These are phyloP conservation scores for Truncatella angustata DNA, from an alignment of 2,329 filamentous ascomycete genomes.

Conservation along the genomic window DNA sequence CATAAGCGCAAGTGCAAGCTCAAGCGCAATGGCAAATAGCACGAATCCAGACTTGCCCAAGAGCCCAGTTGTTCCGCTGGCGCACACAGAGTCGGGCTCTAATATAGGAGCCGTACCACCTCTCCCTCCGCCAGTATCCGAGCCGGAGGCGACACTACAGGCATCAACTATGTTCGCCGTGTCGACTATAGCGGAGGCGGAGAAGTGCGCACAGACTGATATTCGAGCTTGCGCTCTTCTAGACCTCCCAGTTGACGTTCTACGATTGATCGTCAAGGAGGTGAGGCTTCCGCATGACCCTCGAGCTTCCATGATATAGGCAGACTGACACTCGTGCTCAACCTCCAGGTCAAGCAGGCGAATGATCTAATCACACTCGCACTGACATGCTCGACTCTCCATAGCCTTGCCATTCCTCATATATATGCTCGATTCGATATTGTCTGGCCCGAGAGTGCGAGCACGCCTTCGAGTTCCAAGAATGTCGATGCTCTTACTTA, in stretches of 20 bases:
- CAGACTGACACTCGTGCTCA: background rate
- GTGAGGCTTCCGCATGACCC: conserved; percentile 38
- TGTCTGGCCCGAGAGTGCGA: conserved; percentile 75
- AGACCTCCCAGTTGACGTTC: conserved; percentile 74
- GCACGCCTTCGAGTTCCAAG: conserved; percentile 62
- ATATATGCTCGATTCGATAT: conserved; percentile 88
- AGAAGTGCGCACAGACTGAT: conserved; percentile 67
- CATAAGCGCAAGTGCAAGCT: background rate
- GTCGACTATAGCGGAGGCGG: conserved; percentile 50
- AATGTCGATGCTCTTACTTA: conserved; percentile 83
- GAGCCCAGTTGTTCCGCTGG: conserved; percentile 14
- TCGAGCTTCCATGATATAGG: too few species aligned
- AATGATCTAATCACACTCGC: conserved; percentile 80
- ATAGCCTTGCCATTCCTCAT: conserved; percentile 71
- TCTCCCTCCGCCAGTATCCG: background rate
- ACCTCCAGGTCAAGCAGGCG: conserved; percentile 67
- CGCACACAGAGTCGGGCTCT: conserved; percentile 18
- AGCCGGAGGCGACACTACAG: background rate
- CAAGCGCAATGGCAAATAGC: conserved; percentile 19
- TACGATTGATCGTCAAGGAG: conserved; percentile 78
- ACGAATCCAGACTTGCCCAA: conserved; percentile 17
- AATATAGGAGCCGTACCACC: background rate
- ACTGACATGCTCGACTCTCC: conserved; percentile 74
- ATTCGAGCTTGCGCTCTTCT: conserved; percentile 60
- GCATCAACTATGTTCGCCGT: conserved; percentile 17